Evolutionary conservation across 2,329 filamentous ascomycete species (phyloP).

Genomic region (Xylariaceae sp.): DNA sequence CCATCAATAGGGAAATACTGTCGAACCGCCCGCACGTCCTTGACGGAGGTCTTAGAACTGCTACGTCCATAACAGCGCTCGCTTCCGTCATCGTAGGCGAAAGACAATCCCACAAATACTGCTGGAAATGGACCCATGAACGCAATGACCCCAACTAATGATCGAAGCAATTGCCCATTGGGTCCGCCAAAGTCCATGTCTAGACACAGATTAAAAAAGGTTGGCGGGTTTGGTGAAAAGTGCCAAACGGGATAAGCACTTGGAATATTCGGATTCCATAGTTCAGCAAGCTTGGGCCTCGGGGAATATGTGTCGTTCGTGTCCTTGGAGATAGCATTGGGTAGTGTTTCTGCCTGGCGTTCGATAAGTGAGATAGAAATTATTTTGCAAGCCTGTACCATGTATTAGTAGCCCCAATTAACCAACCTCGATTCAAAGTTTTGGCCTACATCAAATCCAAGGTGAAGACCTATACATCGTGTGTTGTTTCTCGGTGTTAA

Average conservation of each 20-base stretch:
- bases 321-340: background rate
- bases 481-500: background rate
- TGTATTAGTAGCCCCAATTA: background rate
- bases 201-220: slow-evolving; percentile 23
- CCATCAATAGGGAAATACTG: slow-evolving; percentile 24
- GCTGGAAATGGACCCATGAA: slow-evolving; percentile 20
- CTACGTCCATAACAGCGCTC: slow-evolving; percentile 24
- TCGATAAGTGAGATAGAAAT: slow-evolving; percentile 19
- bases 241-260: slow-evolving; percentile 11
- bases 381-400: slow-evolving; percentile 21
- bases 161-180: slow-evolving; percentile 10
- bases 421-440: background rate
- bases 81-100: slow-evolving; percentile 23
- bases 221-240: background rate
- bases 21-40: slow-evolving; percentile 2
- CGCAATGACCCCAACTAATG: slow-evolving; percentile 13
- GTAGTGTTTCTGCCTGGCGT: background rate
- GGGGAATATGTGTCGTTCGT: background rate
- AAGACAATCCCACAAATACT: slow-evolving; percentile 24
- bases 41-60: slow-evolving; percentile 3
- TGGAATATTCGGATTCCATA: slow-evolving; percentile 26
- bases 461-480: slow-evolving; percentile 7
- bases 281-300: slow-evolving; percentile 1
- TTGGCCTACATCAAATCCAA: slow-evolving; percentile 23
- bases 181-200: slow-evolving; percentile 25